These are phyloP conservation scores for Microcyclosporella mali DNA, from an alignment of 2,329 filamentous ascomycete species.

Conservation along the genomic window DNA sequence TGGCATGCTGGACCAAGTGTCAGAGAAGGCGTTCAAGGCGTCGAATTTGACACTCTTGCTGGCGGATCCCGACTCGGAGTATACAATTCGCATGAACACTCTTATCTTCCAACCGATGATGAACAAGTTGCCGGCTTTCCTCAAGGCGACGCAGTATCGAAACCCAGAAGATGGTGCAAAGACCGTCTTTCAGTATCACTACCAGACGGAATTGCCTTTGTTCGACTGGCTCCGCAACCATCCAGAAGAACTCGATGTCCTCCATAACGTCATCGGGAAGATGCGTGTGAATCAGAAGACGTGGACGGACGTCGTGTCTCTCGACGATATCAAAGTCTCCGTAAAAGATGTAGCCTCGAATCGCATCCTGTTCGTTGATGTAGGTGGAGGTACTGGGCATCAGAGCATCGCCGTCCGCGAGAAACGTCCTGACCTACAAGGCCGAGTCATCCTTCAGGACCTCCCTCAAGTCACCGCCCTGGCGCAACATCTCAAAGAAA, in stretches of 20 bases:
- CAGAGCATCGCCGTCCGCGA: slow-evolving; percentile 4
- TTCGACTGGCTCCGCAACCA: background rate
- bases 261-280: background rate
- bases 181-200: background rate
- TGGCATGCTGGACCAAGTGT: background rate
- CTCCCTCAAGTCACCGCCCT: background rate
- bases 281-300: background rate
- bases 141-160: background rate
- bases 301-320: background rate
- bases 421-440: slow-evolving; percentile 4
- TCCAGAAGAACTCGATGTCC: background rate
- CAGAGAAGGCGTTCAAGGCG: background rate
- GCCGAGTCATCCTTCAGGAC: slow-evolving; percentile 14
- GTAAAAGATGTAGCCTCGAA: background rate
- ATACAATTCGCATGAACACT: background rate
- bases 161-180: background rate
- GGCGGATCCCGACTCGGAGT: background rate
- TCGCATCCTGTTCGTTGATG: slow-evolving; percentile 9
- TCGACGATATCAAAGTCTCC: background rate
- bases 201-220: background rate
- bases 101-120: background rate
- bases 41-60: background rate
- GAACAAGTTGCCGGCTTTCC: background rate
- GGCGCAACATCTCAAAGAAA: background rate
- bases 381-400: slow-evolving; percentile 11